phyloP scores from a whole-genome alignment of 179 eudicot species.

The Gypsophila paniculata region DNA sequence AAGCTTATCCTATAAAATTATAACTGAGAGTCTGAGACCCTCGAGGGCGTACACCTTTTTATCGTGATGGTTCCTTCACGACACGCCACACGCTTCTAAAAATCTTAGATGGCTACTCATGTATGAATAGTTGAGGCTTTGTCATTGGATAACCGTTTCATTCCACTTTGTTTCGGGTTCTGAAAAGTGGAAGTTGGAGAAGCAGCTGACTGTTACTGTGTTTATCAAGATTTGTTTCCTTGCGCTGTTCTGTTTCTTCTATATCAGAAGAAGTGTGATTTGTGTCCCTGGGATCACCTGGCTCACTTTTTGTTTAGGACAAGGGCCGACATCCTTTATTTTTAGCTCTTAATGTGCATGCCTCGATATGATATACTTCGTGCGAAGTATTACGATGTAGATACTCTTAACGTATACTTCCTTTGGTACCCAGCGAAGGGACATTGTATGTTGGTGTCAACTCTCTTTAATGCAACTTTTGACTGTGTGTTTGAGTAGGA shows the following conservation, averaged over 20 bases:
- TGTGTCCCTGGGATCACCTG: not conserved
- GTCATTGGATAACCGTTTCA: not conserved
- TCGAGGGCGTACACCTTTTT: not conserved
- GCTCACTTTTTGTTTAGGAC: not conserved
- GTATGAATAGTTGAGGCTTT: not conserved
- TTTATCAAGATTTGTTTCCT: too few species aligned
- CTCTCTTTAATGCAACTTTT: not conserved
- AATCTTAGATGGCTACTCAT: not conserved
- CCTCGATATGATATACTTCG: too few species aligned
- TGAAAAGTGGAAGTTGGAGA: too few species aligned
- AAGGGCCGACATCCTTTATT: not conserved
- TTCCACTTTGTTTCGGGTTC: not conserved
- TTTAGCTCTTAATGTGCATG: too few species aligned
- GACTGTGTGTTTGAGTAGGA: not conserved
- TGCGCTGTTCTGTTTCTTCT: not conserved
- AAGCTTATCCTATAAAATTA: too few species aligned
- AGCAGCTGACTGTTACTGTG: not conserved
- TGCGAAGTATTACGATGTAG: not conserved
- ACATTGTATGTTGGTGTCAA: not conserved
- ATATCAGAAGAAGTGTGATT: not conserved
- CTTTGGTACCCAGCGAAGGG: not conserved
- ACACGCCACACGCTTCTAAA: not conserved
- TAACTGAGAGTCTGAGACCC: not conserved
- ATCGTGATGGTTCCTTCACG: not conserved
- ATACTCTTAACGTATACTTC: too few species aligned